Base-by-base conservation (phyloP, 2,329 filamentous ascomycete species). In the Cordyceps tenuipes region DNA sequence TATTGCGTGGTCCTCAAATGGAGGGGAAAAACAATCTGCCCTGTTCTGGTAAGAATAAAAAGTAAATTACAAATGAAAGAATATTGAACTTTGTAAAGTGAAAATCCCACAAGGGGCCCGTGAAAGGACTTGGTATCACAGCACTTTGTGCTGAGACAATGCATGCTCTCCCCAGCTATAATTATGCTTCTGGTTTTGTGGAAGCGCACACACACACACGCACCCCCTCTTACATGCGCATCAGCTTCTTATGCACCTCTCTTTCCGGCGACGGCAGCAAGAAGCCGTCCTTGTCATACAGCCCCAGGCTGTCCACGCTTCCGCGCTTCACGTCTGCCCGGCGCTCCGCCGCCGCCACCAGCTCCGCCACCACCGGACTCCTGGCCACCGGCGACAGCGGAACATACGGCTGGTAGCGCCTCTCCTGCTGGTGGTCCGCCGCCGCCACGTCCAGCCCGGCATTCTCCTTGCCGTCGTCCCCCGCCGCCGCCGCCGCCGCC, bases 271-370 rank as follows among this genome's bases (percentile, higher is more conserved):
- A 76, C 34, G 69, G 68, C 62, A 75, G 70, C 61, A 79, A 64
- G 55, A 79, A 79, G 1, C 77, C 78, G 31, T 79, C 75, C 53
- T 71, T 67, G 61, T 79, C 77, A 62, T 80, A 80, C 53, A 78
- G 57, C 1, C 74, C 75, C 34, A 76, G 61, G 39, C 74, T 79
- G 21, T 77, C 75, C 0, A 69, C 66, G 17, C 75, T 76, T 21
- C 62, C 63, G 1, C 69, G 62, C 36, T 63, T 63, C 8, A 2
- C 34, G 5, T 36, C 34, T n/a, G 64, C 61, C 17, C 54, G 61
- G 26, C 47, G 57, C 17, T 66, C 65, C 8, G 67, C 68, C 2
- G 63, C 62, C 5, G 66, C 62, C 15, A 70, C 62, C 15, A 70
- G 57, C 21, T 70, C 68, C 12, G 64, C 68, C 17, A 72, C 67